Evolutionary conservation across 2,329 filamentous ascomycete genomes (phyloP), one percentile per base, ranked within the genome.

Genomic region (Berkeleyomyces basicola): DNA sequence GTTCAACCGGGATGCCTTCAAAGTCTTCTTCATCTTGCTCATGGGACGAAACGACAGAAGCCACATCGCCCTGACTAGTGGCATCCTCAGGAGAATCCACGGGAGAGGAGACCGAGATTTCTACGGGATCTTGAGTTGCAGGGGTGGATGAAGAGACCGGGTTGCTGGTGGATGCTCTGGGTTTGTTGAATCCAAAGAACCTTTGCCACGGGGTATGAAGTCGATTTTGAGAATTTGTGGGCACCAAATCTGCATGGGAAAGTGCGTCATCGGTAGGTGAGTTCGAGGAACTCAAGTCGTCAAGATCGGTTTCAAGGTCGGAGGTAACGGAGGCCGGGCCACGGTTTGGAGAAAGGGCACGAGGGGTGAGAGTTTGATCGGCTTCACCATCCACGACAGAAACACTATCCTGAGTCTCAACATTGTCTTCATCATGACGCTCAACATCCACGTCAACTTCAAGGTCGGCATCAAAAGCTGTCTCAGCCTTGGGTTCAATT

Each of bases 251-350:
- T n/a, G 51, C 7, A 55, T 55, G 51, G 7, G 33, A 3, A 23
- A 23, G 23, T 23, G 23, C 23, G 23, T 23, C 2, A 23, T 23
- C 23, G 23, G 23, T 23, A 39, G 33, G 51, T n/a, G 3, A 9
- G 9, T 11, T 37, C 3, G 33, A 7, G 3, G 11, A 11, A 37
- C 6, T 39, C 0, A 55, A 23, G 23, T 55, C 51, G 23, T 64
- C 58, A 49, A 58, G 31, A 51, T 64, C 39, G 11, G 53, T 57
- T 7, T 63, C 55, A 33, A 59, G n/a, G 42, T 63, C 61, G 7
- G 23, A 61, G 40, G 36, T 58, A 37, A 43, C 44, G 9, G 61
- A 62, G n/a, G 36, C 62, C 5, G 47, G 33, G 36, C n/a, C 42
- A 47, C 58, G 47, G 14, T 57, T 37, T 7, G 61, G 44, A 39